Conservation (phyloP, 2,329 filamentous ascomycete species). For the Sclerotinia subarctica region DNA sequence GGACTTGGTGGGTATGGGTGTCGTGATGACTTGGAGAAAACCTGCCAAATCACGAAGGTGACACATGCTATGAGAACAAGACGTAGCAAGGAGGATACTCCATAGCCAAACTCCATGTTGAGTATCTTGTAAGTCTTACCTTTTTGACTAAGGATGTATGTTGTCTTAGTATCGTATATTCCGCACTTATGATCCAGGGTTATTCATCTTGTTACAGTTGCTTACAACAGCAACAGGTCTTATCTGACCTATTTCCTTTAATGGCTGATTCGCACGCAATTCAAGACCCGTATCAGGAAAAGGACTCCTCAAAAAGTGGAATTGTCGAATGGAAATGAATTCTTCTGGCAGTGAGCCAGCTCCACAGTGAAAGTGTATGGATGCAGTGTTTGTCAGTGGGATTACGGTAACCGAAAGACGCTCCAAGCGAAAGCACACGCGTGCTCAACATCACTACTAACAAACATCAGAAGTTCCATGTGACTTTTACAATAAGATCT, state of each 20-base stretch:
- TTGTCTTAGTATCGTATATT: background rate
- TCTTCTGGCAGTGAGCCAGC: background rate
- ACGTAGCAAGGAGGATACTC: background rate
- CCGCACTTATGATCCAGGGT: background rate
- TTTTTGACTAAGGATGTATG: background rate
- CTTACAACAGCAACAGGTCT: background rate
- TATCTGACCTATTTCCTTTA: background rate
- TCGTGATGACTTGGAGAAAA: background rate
- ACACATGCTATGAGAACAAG: background rate
- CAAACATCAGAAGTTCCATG: background rate
- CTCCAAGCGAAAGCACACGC: background rate
- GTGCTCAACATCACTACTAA: background rate
- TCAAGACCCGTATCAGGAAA: background rate
- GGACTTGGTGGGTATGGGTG: constrained; percentile 33
- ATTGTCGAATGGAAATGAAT: background rate
- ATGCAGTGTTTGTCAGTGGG: background rate
- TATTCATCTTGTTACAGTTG: background rate
- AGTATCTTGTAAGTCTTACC: background rate
- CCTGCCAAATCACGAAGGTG: background rate
- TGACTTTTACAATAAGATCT: background rate
- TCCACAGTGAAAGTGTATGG: background rate
- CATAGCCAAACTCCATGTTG: background rate
- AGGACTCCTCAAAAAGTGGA: background rate
- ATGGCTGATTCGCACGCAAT: background rate
- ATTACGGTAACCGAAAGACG: background rate